Percentiles rank a stretch among this genome's conserved stretches.
Conservation (phyloP, 2,329 filamentous ascomycete species). For the Fusarium pseudonygamai region DNA sequence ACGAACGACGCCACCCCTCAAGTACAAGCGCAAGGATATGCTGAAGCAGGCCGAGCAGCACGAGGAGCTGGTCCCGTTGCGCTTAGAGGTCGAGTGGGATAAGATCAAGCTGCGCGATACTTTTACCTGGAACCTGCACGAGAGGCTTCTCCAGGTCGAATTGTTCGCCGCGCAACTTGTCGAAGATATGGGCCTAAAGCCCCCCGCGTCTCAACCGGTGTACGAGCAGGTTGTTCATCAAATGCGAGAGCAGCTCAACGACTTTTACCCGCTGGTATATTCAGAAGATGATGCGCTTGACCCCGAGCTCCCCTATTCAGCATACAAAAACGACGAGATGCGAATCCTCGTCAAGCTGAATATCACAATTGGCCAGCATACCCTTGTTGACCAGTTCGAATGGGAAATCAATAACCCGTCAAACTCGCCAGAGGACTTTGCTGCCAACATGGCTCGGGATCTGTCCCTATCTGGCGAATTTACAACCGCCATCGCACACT, state of each 20-base stretch:
- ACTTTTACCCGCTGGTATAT: constrained; percentile 92
- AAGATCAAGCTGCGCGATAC: constrained; percentile 96
- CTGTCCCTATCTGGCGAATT: constrained; percentile 94
- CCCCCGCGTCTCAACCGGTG: constrained; percentile 72
- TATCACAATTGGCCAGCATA: constrained; percentile 95
- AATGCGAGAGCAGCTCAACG: constrained; percentile 88
- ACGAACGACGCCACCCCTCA: constrained; percentile 76
- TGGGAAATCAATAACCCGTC: constrained; percentile 98
- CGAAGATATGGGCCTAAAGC: constrained; percentile 86
- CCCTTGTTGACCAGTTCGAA: constrained; percentile 95
- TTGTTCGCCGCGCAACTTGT: constrained; percentile 89
- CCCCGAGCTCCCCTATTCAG: constrained; percentile 86
- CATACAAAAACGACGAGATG: constrained; percentile 99
- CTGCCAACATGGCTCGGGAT: constrained; percentile 86
- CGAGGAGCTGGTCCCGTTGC: constrained; percentile 90
- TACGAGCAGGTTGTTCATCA: constrained; percentile 70
- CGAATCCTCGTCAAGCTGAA: constrained; percentile 94
- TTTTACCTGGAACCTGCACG: constrained; percentile 98
- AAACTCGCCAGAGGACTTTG: constrained; percentile 96
- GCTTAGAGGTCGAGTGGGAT: constrained; percentile 93
- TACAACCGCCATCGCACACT: constrained; percentile 96
- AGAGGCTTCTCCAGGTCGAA: constrained; percentile 81
- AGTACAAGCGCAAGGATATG: constrained; percentile 81
- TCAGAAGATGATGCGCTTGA: constrained; percentile 92
- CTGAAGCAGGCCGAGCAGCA: constrained; percentile 86